Evolutionary conservation across 116 monocot genomes (phyloP).

Genomic region (Iris pallida): DNA sequence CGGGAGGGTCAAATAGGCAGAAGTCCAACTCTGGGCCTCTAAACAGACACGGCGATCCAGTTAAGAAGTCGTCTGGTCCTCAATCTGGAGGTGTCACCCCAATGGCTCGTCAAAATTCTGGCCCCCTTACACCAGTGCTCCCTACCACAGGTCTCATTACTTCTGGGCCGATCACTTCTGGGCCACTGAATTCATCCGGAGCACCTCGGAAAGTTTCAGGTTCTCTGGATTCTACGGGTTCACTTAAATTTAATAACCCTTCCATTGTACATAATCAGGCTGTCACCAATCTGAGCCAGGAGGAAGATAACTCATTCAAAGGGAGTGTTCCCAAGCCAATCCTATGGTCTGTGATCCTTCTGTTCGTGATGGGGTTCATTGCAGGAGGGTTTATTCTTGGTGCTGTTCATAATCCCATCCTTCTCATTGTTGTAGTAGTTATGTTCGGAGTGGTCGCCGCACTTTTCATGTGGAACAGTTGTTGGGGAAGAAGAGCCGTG

Average conservation of each 20-base stretch:
- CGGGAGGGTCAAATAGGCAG: conserved; percentile 17
- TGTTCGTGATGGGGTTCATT: conserved; percentile 59
- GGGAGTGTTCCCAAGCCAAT: conserved; percentile 43
- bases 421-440: conserved; percentile 50
- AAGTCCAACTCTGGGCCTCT: conserved; percentile 34
- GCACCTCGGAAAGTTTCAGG: conserved; percentile 31
- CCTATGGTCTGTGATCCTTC: conserved; percentile 39
- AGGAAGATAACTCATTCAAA: conserved; percentile 32
- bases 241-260: conserved; percentile 12
- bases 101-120: conserved; percentile 32
- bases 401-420: conserved; percentile 52
- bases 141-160: conserved; percentile 42
- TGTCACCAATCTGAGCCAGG: conserved; percentile 31
- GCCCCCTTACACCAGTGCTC: conserved; percentile 27
- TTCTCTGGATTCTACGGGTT: conserved; percentile 19
- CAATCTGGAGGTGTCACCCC: conserved; percentile 22
- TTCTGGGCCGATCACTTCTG: conserved; percentile 35
- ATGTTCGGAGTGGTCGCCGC: conserved; percentile 35
- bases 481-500: conserved; percentile 41
- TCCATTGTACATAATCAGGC: conserved; percentile 31
- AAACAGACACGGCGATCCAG: conserved; percentile 20
- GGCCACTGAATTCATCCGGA: conserved; percentile 29
- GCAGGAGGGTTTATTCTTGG: conserved; percentile 62
- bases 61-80: conserved; percentile 33
- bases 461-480: conserved; percentile 50